Percentiles rank a stretch among this genome's conserved stretches.
phyloP scores from a whole-genome alignment of 106 monocot genomes.

The Dactylorhiza incarnata region DNA sequence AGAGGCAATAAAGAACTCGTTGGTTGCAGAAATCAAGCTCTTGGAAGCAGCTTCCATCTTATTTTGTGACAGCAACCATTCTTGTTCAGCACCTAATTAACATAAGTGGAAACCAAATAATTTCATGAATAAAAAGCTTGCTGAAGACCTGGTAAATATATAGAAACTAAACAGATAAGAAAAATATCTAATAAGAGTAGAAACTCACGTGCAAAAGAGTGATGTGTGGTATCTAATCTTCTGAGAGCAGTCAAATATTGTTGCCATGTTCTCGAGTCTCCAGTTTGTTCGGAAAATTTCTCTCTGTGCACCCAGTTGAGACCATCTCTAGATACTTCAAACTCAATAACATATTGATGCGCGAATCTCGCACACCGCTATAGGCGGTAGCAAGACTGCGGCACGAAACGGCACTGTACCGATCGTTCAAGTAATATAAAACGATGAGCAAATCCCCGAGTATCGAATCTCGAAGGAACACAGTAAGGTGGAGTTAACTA shows the following conservation, averaged over 20 bases:
- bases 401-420: too few relatives aligned
- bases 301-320: conserved; percentile 44
- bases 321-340: conserved; percentile 95
- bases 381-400: too few relatives aligned
- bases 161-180: not conserved
- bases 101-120: conserved; percentile 4
- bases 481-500: too few relatives aligned
- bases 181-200: not conserved
- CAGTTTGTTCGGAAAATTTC: conserved; percentile 26
- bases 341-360: conserved; percentile 73
- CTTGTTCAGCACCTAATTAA: conserved; percentile 78
- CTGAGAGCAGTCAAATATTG: conserved; percentile 57
- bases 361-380: too few relatives aligned
- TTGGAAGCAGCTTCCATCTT: conserved; percentile 73
- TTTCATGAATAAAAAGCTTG: not conserved
- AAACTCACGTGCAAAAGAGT: conserved; percentile 76
- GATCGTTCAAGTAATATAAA: too few relatives aligned
- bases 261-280: conserved; percentile 69
- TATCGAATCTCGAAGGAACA: too few relatives aligned
- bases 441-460: too few relatives aligned
- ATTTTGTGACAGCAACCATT: conserved; percentile 62
- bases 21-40: conserved; percentile 53
- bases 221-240: conserved; percentile 66
- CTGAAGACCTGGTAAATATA: not conserved
- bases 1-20: conserved; percentile 58